These are phyloP conservation scores for Ceratocystis smalleyi DNA, from an alignment of 2,329 filamentous ascomycete species.

Conservation along the genomic window DNA sequence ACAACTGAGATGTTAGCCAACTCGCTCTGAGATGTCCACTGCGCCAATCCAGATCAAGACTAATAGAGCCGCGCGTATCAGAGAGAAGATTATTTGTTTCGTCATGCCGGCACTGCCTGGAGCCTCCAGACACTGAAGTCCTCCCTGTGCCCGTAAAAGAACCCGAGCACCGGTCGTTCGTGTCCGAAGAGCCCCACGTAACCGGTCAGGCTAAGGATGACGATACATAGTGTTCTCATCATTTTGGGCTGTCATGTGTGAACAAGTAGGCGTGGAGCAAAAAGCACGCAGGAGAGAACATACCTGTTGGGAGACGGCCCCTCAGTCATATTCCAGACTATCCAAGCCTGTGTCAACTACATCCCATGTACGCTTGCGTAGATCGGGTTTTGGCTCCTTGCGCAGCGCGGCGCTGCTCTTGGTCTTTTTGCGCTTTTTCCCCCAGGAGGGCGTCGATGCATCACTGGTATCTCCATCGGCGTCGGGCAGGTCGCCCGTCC, in stretches of 20 bases:
- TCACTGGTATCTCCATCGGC: conserved; percentile 17
- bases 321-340: conserved; percentile 44
- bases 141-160: conserved; percentile 3
- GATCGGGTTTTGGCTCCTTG: conserved; percentile 39
- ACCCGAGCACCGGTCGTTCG: conserved; percentile 2
- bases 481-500: conserved; percentile 13
- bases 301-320: conserved; percentile 16
- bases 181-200: conserved; percentile 18
- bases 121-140: conserved; percentile 10
- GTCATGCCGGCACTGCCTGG: conserved; percentile 22
- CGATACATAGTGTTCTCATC: conserved; percentile 76
- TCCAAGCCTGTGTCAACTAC: conserved; percentile 46
- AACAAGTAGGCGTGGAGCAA: no score
- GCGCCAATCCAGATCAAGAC: background rate
- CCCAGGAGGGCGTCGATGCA: conserved; percentile 20
- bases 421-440: conserved; percentile 26
- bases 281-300: background rate
- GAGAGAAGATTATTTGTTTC: conserved; percentile 38
- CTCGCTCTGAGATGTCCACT: background rate
- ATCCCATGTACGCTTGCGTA: conserved; percentile 53
- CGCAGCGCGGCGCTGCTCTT: conserved; percentile 22
- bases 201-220: conserved; percentile 85
- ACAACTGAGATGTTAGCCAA: background rate
- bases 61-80: conserved; percentile 23
- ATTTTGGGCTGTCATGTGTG: conserved; percentile 27